Percentiles rank a stretch among this genome's conserved stretches.
Conservation (phyloP, 768 basidiomycete species). For the Boletus sensibilis region DNA sequence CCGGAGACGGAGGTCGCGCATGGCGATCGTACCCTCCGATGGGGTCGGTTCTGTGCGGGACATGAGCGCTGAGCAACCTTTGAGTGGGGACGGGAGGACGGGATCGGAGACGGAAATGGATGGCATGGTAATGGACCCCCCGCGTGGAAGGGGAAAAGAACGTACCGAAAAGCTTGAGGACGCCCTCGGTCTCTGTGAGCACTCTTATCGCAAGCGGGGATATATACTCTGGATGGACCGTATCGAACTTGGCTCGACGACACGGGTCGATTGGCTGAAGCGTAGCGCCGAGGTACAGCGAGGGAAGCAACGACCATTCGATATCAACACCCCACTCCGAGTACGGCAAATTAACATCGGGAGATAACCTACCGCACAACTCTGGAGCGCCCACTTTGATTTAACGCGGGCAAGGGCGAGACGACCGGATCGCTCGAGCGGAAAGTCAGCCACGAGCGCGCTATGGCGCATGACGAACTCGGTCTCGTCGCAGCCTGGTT, state of each 20-base stretch:
- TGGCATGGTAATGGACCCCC: no score
- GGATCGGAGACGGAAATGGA: neutral
- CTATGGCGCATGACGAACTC: conserved; percentile 28
- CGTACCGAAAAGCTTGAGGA: conserved; percentile 30
- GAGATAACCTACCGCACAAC: conserved; percentile 18
- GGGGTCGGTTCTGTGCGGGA: conserved; percentile 27
- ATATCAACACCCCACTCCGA: neutral
- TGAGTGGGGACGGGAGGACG: neutral
- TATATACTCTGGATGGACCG: conserved; percentile 23
- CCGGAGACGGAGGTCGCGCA: conserved; percentile 24
- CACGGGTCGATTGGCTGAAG: conserved; percentile 22
- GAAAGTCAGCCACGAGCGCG: conserved; percentile 28
- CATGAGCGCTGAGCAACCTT: neutral
- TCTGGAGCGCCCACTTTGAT: conserved; percentile 24
- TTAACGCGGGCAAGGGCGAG: conserved; percentile 17
- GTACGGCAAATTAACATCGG: no score
- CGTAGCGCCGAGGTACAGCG: neutral
- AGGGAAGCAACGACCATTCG: neutral
- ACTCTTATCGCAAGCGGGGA: conserved; percentile 28
- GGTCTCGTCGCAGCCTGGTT: conserved; percentile 28
- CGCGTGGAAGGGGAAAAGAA: neutral
- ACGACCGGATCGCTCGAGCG: conserved; percentile 24
- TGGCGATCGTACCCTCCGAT: conserved; percentile 18
- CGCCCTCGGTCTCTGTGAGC: conserved; percentile 26
- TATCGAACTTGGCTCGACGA: conserved; percentile 20